Evolutionary conservation across 2,329 filamentous ascomycete species (phyloP), one percentile per base, ranked within the genome.

Genomic region (Waltergamsia citrina): DNA sequence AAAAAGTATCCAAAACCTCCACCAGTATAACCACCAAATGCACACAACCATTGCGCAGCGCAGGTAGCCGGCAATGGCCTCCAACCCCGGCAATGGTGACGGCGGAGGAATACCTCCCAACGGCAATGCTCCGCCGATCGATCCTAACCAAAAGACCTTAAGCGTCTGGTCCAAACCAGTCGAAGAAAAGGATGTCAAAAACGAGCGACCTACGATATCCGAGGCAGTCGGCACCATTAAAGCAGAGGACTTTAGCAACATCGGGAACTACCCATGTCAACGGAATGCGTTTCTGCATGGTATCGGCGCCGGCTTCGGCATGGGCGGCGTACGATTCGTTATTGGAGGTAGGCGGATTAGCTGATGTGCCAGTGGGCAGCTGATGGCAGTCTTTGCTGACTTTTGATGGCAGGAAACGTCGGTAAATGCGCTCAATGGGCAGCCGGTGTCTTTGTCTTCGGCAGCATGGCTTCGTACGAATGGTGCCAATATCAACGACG

Each of bases 181-280:
- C 19, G 20, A 33, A 15, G 37, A 39, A 29, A 16, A 21, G 12
- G 29, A 39, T 14, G 16, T 9, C 16, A 24, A 29, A 14, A 24
- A 29, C 49, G 36, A 48, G 27, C 43, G 56, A 53, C 51, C 54
- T 51, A 41, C 65, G 62, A 36, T 72, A 53, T 31, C 46, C 24
- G 78, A 85, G 27, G 83, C 75, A 1, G 64, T 88, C 32, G 71
- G 75, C 41, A 74, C 69, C 31, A 78, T 90, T 40, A 77, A 77
- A 40, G 51, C 68, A 25, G 67, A 79, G 25, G 85, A 90, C 48
- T 82, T 88, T 42, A 56, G 75, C 29, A 74, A 76, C 29, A 65
- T 93, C 34, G 80, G 88, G 54, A 81, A 82, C 56, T 73, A 78
- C 37, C 90, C 90, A 0, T 96, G 92, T 56, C 82, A 85, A 15